phyloP scores from a whole-genome alignment of 2,329 filamentous ascomycete species.

The Alternaria infectoria region DNA sequence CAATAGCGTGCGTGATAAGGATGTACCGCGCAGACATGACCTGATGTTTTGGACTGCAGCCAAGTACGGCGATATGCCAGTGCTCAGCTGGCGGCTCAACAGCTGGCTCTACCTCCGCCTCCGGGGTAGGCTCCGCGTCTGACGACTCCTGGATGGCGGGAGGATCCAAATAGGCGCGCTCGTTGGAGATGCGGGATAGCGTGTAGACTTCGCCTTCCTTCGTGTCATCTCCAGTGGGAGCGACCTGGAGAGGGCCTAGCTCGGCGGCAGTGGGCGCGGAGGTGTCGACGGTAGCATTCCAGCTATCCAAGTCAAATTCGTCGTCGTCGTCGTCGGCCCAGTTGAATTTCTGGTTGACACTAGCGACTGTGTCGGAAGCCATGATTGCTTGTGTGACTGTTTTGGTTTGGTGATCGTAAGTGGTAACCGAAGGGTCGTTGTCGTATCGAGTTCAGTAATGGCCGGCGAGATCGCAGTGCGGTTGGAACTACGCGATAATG shows the following conservation, averaged over 20 bases:
- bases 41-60: not conserved
- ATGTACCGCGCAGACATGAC: not conserved
- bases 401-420: not conserved
- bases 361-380: not conserved
- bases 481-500: not conserved
- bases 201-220: not conserved
- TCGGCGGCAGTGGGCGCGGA: constrained; percentile 12
- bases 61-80: not conserved
- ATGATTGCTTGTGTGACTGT: constrained; percentile 3
- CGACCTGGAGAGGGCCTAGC: constrained; percentile 12
- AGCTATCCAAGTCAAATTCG: constrained; percentile 21
- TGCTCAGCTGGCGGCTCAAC: not conserved
- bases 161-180: not conserved
- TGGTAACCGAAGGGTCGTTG: not conserved
- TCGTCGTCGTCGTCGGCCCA: constrained; percentile 37
- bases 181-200: not conserved
- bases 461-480: not conserved
- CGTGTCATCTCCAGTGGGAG: not conserved
- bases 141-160: not conserved
- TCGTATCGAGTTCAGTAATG: not conserved
- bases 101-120: not conserved
- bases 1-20: not conserved
- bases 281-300: constrained; percentile 20
- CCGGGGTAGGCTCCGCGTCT: not conserved
- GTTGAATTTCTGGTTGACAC: constrained; percentile 8